Evolutionary conservation across 2,329 filamentous ascomycete genomes (phyloP).

Genomic region (Hypoxylon sp.): DNA sequence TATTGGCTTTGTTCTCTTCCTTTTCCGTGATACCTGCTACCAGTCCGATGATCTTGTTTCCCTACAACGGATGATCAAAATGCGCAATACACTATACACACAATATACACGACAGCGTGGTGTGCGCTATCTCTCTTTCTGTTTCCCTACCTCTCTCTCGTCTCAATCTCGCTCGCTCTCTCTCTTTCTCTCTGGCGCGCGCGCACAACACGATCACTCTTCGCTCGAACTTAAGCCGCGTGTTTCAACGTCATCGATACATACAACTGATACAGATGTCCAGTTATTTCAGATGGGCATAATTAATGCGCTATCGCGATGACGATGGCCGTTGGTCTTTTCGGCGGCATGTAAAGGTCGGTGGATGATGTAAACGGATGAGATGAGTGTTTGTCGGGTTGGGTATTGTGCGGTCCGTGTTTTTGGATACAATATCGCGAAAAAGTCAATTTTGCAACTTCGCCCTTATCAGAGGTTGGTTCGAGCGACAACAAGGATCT

Average conservation of each 20-base stretch:
- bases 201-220: constrained; percentile 39
- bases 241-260: constrained; percentile 40
- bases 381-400: constrained; percentile 22
- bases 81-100: constrained; percentile 34
- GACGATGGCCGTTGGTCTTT: constrained; percentile 9
- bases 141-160: constrained; percentile 5
- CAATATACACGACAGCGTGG: constrained; percentile 25
- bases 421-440: constrained; percentile 34
- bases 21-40: constrained; percentile 26
- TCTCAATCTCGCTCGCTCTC: constrained; percentile 15
- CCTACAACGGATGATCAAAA: constrained; percentile 19
- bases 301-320: constrained; percentile 34
- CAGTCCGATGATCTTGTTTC: constrained; percentile 7
- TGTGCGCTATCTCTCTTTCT: constrained; percentile 22
- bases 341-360: constrained; percentile 28
- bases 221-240: constrained; percentile 31
- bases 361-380: constrained; percentile 33
- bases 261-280: constrained; percentile 14
- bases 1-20: constrained; percentile 25
- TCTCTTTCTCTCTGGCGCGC: constrained; percentile 22
- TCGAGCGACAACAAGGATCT: constrained; percentile 18
- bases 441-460: constrained; percentile 29
- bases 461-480: constrained; percentile 15
- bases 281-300: constrained; percentile 3
- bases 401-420: constrained; percentile 26